Conservation (phyloP, 441 rosid species). For the Pelargonium cotyledonis region DNA sequence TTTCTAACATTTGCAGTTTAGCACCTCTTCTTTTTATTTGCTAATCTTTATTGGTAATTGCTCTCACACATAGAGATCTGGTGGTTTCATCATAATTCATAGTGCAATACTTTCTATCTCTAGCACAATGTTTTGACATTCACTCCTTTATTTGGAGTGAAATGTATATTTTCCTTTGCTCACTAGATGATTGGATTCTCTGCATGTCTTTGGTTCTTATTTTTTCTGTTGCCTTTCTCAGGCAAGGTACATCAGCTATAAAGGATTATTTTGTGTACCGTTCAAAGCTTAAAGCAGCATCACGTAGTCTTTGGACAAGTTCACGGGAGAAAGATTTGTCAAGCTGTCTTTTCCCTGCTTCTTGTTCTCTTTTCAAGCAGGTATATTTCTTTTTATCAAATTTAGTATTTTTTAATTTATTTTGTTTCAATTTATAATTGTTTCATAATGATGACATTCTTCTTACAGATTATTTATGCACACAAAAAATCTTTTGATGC, state of each 20-base stretch:
- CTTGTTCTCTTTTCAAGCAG: constrained; percentile 66
- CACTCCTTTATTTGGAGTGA: background rate
- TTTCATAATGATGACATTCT: constrained; percentile 19
- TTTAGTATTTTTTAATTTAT: constrained; percentile 12
- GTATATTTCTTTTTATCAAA: constrained; percentile 30
- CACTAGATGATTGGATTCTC: background rate
- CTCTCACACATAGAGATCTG: background rate
- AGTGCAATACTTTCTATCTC: no score
- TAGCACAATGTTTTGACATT: background rate
- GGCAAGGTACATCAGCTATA: constrained; percentile 41
- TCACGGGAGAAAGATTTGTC: constrained; percentile 32
- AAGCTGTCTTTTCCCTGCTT: constrained; percentile 47
- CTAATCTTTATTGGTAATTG: no score
- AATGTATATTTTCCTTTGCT: background rate
- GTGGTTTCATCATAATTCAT: no score
- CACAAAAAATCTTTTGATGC: constrained; percentile 61
- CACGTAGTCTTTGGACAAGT: constrained; percentile 52
- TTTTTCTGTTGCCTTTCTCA: constrained; percentile 19
- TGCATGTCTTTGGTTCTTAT: background rate
- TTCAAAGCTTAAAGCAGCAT: constrained; percentile 52
- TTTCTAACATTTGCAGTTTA: background rate
- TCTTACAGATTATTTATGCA: constrained; percentile 58
- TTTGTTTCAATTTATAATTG: constrained; percentile 1
- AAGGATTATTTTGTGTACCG: constrained; percentile 50
- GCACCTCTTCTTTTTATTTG: background rate